phyloP scores from a whole-genome alignment of 441 rosid genomes.

The Brassica hybrid region DNA sequence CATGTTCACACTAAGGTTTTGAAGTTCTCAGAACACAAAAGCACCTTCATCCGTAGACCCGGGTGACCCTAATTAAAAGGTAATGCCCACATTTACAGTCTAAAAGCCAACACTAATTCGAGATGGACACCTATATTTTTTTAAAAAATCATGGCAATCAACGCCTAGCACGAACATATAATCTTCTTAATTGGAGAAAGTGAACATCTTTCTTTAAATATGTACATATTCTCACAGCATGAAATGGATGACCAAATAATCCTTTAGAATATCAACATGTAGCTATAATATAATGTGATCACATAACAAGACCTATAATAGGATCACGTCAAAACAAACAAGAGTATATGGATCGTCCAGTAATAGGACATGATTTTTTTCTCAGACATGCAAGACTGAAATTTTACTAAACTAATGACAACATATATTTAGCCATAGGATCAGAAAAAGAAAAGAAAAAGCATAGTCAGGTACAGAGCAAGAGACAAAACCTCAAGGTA shows the following conservation, averaged over 20 bases:
- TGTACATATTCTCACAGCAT: constrained; percentile 16
- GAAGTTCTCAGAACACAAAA: constrained; percentile 60
- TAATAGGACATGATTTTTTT: not conserved
- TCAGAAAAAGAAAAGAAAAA: not conserved
- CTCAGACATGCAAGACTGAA: not conserved
- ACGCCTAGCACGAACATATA: constrained; percentile 68
- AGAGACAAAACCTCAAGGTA: not conserved
- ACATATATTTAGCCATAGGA: not conserved
- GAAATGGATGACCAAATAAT: constrained; percentile 10
- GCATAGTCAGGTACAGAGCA: not conserved
- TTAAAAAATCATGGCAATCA: constrained; percentile 75
- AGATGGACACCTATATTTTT: constrained; percentile 84
- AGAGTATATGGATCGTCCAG: not conserved
- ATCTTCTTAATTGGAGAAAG: constrained; percentile 51
- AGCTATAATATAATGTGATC: not conserved
- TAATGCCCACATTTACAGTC: constrained; percentile 91
- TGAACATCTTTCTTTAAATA: constrained; percentile 43
- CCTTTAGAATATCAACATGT: constrained; percentile 26
- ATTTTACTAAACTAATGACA: not conserved
- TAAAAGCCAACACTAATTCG: constrained; percentile 94
- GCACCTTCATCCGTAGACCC: constrained; percentile 90
- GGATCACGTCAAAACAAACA: not conserved
- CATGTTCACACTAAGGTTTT: constrained; percentile 62
- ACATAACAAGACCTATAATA: constrained; percentile 11
- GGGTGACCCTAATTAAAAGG: constrained; percentile 76